Base-by-base conservation (phyloP, 208 protist genomes). In the Acanthamoeba lugdunensis region DNA sequence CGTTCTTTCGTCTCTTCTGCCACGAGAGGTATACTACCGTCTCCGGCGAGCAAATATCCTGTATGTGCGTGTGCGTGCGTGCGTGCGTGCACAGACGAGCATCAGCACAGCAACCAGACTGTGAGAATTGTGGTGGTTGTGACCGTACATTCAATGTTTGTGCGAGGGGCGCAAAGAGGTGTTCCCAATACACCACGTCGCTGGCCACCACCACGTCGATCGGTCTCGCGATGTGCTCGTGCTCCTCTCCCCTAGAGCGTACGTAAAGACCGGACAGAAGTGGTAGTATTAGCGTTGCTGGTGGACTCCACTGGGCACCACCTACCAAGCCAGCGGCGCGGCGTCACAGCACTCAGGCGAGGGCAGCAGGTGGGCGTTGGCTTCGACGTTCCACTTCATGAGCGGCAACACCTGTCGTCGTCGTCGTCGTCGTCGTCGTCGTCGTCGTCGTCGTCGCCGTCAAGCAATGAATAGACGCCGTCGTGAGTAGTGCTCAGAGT, bases 181-280 rank as follows among this genome's bases (percentile, higher is more conserved):
- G 84, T 30, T 90, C 84, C 84, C 84, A 90, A 45, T 90, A 90
- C 11, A 90, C 84, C 50, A 90, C 84, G 58, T 90, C 84, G 30
- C 37, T 52, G 18, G 54, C 84, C 45, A 90, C 45, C 23, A 90
- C 45, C 28, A 90, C 84, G 9, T 90, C 84, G 45, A 90, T 71
- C 23, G 84, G 48, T 23, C 84, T 8, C 52, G 23, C 13, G 18
- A 90, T 69, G 45, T 58, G 54, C 7, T 69, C 58, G 84, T 45
- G 7, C 30, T 65, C 28, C 45, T 90, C 84, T 8, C 84, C 84
- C 84, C 84, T 90, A 48, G 37, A 41, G 16, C 37, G 71, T 21
- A 28, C 13, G 13, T 21, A 3, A 16, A 33, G 5, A 11, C 13
- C 56, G 6, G 21, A 14, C 61, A 67, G 61, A 4, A 14, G 21